Evolutionary conservation across 768 basidiomycete species (phyloP).

Genomic region (Mycena galopus): DNA sequence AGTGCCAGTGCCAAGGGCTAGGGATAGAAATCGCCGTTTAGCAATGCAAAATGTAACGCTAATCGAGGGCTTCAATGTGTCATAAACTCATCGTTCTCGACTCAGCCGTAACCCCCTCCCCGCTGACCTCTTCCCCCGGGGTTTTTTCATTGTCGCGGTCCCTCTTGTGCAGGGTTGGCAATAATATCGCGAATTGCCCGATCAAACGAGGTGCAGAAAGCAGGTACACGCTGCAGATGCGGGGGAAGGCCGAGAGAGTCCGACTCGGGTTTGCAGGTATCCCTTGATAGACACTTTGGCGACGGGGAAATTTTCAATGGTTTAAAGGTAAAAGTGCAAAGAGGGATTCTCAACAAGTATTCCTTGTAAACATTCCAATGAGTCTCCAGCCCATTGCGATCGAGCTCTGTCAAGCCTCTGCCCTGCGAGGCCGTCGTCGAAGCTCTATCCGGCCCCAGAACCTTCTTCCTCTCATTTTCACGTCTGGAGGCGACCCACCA

Average conservation of each 20-base stretch:
- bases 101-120: background rate
- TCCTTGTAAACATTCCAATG: slow-evolving; percentile 42
- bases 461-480: slow-evolving; percentile 46
- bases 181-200: slow-evolving; percentile 6
- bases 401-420: slow-evolving; percentile 50
- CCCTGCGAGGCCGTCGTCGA: slow-evolving; percentile 53
- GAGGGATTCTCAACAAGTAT: slow-evolving; percentile 20
- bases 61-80: background rate
- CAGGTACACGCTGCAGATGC: slow-evolving; percentile 17
- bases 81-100: background rate
- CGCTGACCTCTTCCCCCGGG: slow-evolving; percentile 3
- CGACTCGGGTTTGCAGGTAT: background rate
- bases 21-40: background rate
- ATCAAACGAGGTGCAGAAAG: slow-evolving; percentile 21
- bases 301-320: slow-evolving; percentile 24
- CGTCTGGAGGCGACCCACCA: slow-evolving; percentile 24
- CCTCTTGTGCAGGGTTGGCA: background rate
- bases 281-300: slow-evolving; percentile 14
- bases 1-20: no score
- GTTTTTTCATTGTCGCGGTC: background rate
- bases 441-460: slow-evolving; percentile 53
- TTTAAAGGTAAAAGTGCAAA: slow-evolving; percentile 1
- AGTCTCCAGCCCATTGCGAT: slow-evolving; percentile 50
- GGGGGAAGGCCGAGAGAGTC: background rate
- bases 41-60: background rate